Evolutionary conservation across 306 rosid genomes (phyloP).

Genomic region (Cicer chorassanicum): DNA sequence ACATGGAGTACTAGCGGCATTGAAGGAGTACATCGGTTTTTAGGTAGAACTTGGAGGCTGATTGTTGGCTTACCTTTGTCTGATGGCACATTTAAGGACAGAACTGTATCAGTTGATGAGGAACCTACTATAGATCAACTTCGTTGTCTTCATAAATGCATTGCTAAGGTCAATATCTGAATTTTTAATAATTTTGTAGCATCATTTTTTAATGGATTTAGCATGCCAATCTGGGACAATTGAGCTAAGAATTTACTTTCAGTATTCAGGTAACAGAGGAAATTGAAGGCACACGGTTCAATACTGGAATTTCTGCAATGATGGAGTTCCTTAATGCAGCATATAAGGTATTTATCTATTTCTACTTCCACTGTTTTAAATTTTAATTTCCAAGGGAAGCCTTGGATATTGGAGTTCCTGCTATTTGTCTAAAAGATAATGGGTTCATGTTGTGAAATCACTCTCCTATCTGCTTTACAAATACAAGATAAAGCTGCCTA

Average conservation of each 20-base stretch:
- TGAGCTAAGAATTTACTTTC: conserved; percentile 50
- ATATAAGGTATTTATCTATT: conserved; percentile 65
- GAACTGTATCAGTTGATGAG: conserved; percentile 79
- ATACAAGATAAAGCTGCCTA: conserved; percentile 7
- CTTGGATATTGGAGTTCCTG: conserved; percentile 9
- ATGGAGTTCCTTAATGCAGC: conserved; percentile 95
- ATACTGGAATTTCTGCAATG: conserved; percentile 98
- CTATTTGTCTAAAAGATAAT: not conserved
- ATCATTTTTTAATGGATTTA: conserved; percentile 32
- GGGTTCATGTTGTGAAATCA: not conserved
- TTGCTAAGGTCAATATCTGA: conserved; percentile 74
- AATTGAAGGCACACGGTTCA: conserved; percentile 89
- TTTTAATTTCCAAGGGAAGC: not conserved
- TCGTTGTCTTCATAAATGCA: conserved; percentile 88
- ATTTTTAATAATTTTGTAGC: conserved; percentile 33
- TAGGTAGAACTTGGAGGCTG: conserved; percentile 95
- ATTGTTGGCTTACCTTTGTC: conserved; percentile 80
- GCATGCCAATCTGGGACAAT: conserved; percentile 37
- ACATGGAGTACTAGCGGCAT: conserved; percentile 93
- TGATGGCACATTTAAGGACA: conserved; percentile 77
- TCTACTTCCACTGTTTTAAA: conserved; percentile 3
- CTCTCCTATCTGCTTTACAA: not conserved
- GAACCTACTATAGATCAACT: conserved; percentile 85
- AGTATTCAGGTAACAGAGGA: conserved; percentile 87
- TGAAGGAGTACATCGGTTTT: conserved; percentile 93